phyloP scores from a whole-genome alignment of 1,284 basidiomycete species.

The Entoloma clypeatum region DNA sequence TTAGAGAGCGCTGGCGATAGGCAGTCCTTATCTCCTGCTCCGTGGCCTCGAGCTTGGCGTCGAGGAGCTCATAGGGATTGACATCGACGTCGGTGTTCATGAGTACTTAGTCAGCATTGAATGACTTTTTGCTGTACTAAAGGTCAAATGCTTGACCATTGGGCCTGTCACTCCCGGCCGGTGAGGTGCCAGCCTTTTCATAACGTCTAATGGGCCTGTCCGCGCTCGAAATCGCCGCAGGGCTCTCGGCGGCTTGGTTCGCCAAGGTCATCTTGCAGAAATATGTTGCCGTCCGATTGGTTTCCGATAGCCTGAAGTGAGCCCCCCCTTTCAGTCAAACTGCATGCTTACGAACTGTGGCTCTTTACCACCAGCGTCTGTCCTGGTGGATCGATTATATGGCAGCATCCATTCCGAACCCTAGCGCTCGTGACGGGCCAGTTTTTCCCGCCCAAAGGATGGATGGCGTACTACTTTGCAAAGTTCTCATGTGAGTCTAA shows the following conservation, averaged over 20 bases:
- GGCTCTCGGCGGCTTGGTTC: constrained; percentile 13
- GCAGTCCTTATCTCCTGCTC: constrained; percentile 84
- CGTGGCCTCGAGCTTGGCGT: constrained; percentile 62
- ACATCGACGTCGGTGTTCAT: constrained; percentile 44
- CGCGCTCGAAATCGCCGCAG: constrained; percentile 9
- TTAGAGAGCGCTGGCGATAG: constrained; percentile 78
- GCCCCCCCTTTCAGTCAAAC: neutral
- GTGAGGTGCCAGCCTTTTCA: too few relatives aligned
- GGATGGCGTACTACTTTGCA: constrained; percentile 29
- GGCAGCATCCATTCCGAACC: constrained; percentile 32
- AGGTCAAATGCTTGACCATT: too few relatives aligned
- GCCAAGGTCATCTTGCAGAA: constrained; percentile 13
- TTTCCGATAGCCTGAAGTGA: constrained; percentile 11
- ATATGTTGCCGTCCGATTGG: constrained; percentile 13
- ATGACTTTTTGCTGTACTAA: too few relatives aligned
- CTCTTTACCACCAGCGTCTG: constrained; percentile 16
- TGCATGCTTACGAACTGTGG: neutral
- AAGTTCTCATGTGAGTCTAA: constrained; percentile 31
- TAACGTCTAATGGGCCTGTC: constrained; percentile 16
- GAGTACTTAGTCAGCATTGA: too few relatives aligned
- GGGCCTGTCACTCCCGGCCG: too few relatives aligned
- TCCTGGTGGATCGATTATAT: constrained; percentile 23
- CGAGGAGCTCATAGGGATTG: constrained; percentile 78
- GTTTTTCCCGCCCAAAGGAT: constrained; percentile 31
- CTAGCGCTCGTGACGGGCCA: constrained; percentile 23